phyloP scores from a whole-genome alignment of 495 filamentous ascomycete species.

The Podospora australis region DNA sequence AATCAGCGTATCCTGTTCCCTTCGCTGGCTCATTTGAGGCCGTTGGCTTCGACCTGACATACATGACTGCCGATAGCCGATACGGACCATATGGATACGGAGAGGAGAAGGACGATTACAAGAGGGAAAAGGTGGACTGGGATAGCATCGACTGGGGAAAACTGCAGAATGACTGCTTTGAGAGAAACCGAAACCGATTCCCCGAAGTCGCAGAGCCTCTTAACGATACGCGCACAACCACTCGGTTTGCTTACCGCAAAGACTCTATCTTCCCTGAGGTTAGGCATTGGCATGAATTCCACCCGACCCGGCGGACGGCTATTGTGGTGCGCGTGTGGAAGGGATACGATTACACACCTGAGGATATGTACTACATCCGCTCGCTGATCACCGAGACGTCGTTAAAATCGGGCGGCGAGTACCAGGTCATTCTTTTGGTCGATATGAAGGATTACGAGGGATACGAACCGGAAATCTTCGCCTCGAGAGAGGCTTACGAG shows the following conservation, averaged over 20 bases:
- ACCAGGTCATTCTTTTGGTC: slow-evolving; percentile 52
- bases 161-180: slow-evolving; percentile 64
- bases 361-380: slow-evolving; percentile 42
- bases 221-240: slow-evolving; percentile 19
- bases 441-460: slow-evolving; percentile 48
- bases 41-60: slow-evolving; percentile 22
- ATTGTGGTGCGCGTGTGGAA: slow-evolving; percentile 38
- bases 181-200: slow-evolving; percentile 62
- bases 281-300: slow-evolving; percentile 27
- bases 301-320: slow-evolving; percentile 27
- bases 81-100: slow-evolving; percentile 29
- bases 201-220: slow-evolving; percentile 11
- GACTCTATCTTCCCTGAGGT: slow-evolving; percentile 17
- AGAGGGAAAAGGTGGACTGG: slow-evolving; percentile 59
- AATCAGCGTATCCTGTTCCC: slow-evolving; percentile 23
- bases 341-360: slow-evolving; percentile 35
- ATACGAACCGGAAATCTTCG: slow-evolving; percentile 43
- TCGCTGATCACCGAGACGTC: slow-evolving; percentile 51
- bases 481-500: slow-evolving; percentile 42
- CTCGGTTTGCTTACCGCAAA: slow-evolving; percentile 23
- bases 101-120: slow-evolving; percentile 21
- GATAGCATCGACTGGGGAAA: slow-evolving; percentile 64
- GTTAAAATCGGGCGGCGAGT: slow-evolving; percentile 51
- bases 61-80: slow-evolving; percentile 21
- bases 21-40: slow-evolving; percentile 28